Evolutionary conservation across 208 protist genomes (phyloP), one percentile per base, ranked within the genome.

Genomic region (Trypanosomatidae sp.): DNA sequence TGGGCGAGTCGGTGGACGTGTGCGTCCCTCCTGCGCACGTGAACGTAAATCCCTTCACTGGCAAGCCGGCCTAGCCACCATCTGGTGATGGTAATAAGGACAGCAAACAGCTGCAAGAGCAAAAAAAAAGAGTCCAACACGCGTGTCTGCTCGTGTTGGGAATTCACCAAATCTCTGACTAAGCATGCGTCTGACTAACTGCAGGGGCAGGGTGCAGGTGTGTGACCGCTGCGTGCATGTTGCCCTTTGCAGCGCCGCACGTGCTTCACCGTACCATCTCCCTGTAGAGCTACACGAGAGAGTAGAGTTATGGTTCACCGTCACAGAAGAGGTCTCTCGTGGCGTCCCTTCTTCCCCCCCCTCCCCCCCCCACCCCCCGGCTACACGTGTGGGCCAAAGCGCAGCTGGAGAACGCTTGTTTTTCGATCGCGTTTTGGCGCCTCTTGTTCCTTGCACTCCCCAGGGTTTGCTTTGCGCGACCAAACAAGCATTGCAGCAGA

Each of bases 1-100:
- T 87, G 82, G 89, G 90, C 13, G 92, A 96, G 72, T 71, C 65
- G 25, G 90, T 86, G 22, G 90, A 96, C 69, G 83, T 94, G 28
- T 96, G 91, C 64, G 82, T 88, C 22, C 91, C 91, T 25, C 88
- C 90, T 2, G 83, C 88, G 39, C 83, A 91, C 65, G 92, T 92
- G n/a, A 83, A 91, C 72, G 86, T 93, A 28, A 96, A 96, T 65
- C 91, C 89, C 6, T 95, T 95, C 65, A 81, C 82, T 1, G 76
- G 74, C 9, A 88, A 85, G 66, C 71, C 77, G 0, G 71, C 79
- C 39, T 86, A 64, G 25, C 33, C 17, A 62, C 56, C 25, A 39
- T 19, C 19, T 13, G 9, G 1, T 28, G 33, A 3, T 30, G 33
- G 9, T 33, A 33, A 17, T 49, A 33, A 28, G 53, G 53, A 33